Evolutionary conservation across 257 asterid species (phyloP).

Genomic region (Solanum habrochaites): DNA sequence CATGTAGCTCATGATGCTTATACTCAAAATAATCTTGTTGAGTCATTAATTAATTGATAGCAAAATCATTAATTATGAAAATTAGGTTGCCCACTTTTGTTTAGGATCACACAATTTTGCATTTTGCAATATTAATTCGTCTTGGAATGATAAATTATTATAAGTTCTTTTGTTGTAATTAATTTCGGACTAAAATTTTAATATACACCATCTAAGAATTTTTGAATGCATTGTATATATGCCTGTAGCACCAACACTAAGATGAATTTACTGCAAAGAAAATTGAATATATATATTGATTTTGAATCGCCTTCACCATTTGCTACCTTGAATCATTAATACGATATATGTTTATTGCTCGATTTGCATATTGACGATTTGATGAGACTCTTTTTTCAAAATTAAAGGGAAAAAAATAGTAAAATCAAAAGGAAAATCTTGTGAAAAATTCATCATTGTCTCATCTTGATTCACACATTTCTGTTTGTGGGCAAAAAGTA

Average conservation of each 20-base stretch:
- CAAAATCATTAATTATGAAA: neutral
- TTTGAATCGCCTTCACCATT: neutral
- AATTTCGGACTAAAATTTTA: too few species aligned
- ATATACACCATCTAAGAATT: neutral
- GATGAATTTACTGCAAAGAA: neutral
- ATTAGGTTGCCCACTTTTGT: neutral
- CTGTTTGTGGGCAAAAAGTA: neutral
- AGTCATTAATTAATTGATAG: neutral
- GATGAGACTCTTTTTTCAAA: neutral
- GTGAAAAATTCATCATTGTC: neutral
- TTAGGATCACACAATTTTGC: neutral
- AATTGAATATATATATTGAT: neutral
- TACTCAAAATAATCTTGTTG: neutral
- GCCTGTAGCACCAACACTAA: neutral
- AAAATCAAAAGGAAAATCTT: neutral
- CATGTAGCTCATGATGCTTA: too few species aligned
- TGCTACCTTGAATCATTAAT: neutral
- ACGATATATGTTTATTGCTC: neutral
- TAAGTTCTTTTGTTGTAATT: too few species aligned
- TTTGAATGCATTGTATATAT: neutral
- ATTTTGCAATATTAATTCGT: neutral
- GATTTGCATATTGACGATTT: neutral
- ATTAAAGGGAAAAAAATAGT: neutral
- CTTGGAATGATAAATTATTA: neutral
- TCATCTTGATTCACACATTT: neutral